phyloP scores from a whole-genome alignment of 2,329 filamentous ascomycete genomes.

The Sphaerulina populicola region DNA sequence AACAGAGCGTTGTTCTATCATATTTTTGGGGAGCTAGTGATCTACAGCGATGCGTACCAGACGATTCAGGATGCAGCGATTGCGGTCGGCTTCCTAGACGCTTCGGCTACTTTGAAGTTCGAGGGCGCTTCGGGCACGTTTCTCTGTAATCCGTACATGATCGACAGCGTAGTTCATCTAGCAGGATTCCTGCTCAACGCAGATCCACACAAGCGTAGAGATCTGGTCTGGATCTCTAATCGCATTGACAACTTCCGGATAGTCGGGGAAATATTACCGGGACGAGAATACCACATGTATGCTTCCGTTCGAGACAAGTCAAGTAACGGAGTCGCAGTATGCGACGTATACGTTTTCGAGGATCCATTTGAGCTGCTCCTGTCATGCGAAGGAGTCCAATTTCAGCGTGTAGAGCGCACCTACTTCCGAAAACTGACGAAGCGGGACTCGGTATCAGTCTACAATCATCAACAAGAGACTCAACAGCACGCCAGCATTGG shows the following conservation, averaged over 20 bases:
- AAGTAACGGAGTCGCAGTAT: too few species aligned
- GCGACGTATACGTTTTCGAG: too few species aligned
- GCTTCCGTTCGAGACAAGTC: too few species aligned
- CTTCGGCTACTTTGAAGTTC: neutral
- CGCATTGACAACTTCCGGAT: neutral
- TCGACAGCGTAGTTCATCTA: constrained; percentile 19
- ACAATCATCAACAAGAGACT: too few species aligned
- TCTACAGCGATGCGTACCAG: neutral
- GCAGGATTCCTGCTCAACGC: constrained; percentile 26
- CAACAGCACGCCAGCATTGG: too few species aligned
- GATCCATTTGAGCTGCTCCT: too few species aligned
- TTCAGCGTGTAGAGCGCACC: too few species aligned
- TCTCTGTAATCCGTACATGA: constrained; percentile 27
- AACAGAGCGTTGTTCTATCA: neutral
- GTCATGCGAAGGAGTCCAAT: too few species aligned
- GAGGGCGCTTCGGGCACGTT: constrained; percentile 23
- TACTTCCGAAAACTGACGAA: too few species aligned
- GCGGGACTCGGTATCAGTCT: too few species aligned
- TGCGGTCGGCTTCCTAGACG: too few species aligned
- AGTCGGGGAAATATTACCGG: neutral
- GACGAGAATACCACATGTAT: neutral
- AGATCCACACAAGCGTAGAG: constrained; percentile 4
- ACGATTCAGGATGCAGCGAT: neutral
- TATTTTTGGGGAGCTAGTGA: neutral
- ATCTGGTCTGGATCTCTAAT: neutral